These are phyloP conservation scores for Pulveroboletus sp. DNA, from an alignment of 768 basidiomycete species.

Conservation along the genomic window DNA sequence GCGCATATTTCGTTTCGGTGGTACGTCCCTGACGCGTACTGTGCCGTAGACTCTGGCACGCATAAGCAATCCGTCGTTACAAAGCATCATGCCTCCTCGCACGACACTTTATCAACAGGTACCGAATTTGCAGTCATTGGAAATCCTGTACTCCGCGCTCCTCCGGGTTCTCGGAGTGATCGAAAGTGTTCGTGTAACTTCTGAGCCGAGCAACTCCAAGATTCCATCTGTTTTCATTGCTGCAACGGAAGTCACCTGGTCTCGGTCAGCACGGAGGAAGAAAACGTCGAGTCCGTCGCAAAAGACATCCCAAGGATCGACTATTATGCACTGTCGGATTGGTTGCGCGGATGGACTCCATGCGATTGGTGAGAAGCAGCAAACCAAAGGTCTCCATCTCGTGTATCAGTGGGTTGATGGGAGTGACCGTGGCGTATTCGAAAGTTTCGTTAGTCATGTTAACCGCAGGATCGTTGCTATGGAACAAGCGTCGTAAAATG, in stretches of 20 bases:
- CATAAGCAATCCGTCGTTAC: constrained; percentile 40
- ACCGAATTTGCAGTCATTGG: constrained; percentile 7
- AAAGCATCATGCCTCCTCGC: constrained; percentile 52
- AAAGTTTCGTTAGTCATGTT: constrained; percentile 68
- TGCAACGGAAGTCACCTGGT: constrained; percentile 57
- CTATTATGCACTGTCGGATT: constrained; percentile 26
- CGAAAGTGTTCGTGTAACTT: constrained; percentile 21
- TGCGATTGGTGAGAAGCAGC: constrained; percentile 11
- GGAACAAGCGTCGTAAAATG: neutral
- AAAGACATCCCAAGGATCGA: neutral
- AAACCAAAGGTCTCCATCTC: constrained; percentile 6
- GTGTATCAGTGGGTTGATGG: constrained; percentile 67
- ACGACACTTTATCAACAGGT: constrained; percentile 52
- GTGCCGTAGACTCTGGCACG: constrained; percentile 35
- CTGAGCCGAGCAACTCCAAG: neutral
- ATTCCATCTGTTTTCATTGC: constrained; percentile 25
- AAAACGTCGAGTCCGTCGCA: constrained; percentile 20
- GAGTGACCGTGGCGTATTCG: constrained; percentile 52
- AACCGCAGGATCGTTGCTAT: constrained; percentile 41
- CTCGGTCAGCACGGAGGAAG: constrained; percentile 59
- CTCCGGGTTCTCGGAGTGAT: constrained; percentile 34
- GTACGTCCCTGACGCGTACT: constrained; percentile 30
- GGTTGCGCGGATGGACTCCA: constrained; percentile 17
- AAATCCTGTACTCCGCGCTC: constrained; percentile 20
- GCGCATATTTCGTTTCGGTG: constrained; percentile 25